These are phyloP conservation scores for Diplodia seriata DNA, from an alignment of 2,329 filamentous ascomycete genomes.

Conservation along the genomic window DNA sequence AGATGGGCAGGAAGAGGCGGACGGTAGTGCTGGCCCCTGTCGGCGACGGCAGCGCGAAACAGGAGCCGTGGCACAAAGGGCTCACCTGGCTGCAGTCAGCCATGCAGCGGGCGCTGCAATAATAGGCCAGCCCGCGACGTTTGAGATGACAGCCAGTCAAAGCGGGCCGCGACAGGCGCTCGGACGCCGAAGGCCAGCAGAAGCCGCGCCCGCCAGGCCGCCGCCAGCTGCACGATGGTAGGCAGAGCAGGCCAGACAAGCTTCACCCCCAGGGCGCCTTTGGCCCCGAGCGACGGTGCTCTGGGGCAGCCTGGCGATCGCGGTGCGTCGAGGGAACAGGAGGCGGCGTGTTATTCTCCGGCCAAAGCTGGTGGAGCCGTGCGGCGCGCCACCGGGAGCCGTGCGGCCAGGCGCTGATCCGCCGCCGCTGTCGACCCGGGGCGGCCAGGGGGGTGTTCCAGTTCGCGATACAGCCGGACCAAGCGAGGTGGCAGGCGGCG, in stretches of 20 bases:
- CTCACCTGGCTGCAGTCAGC: conserved; percentile 25
- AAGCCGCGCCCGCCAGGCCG: background rate
- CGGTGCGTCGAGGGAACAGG: background rate
- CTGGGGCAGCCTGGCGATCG: conserved; percentile 11
- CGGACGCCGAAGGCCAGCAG: background rate
- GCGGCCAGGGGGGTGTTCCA: background rate
- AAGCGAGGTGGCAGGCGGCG: background rate
- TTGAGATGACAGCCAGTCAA: conserved; percentile 5
- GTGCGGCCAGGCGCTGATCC: conserved; percentile 28
- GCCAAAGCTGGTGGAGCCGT: conserved; percentile 18
- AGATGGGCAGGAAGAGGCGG: conserved; percentile 1
- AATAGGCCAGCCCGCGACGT: conserved; percentile 17
- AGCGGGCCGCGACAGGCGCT: conserved; percentile 13
- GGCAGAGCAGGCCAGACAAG: conserved; percentile 3
- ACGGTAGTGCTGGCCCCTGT: conserved; percentile 9
- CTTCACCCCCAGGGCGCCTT: conserved; percentile 7
- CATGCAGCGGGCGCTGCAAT: conserved; percentile 25
- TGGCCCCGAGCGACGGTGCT: conserved; percentile 4
- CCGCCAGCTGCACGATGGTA: background rate
- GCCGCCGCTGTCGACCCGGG: conserved; percentile 1
- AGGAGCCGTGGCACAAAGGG: conserved; percentile 3
- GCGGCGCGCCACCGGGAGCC: conserved; percentile 26
- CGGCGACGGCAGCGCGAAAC: conserved; percentile 12
- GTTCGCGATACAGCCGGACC: conserved; percentile 3
- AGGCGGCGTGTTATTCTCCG: conserved; percentile 15